These are phyloP conservation scores for Colletotrichum abscissum DNA, from an alignment of 2,329 filamentous ascomycete species.

Conservation along the genomic window DNA sequence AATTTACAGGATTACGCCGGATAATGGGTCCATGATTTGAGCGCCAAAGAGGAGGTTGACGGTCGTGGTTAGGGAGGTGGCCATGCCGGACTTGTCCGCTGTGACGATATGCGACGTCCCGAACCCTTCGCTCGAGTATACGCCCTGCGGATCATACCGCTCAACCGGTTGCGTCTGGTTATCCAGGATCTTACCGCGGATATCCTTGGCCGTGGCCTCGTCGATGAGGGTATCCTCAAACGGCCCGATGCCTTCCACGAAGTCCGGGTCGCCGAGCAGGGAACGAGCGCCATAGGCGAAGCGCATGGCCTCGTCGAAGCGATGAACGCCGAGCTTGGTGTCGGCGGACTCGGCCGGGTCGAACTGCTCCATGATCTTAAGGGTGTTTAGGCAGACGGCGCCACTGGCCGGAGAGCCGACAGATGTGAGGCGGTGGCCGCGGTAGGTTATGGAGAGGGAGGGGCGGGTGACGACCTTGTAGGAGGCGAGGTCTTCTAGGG, in stretches of 20 bases:
- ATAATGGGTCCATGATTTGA: conserved; percentile 80
- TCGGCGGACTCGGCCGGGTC: conserved; percentile 62
- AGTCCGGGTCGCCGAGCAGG: conserved; percentile 85
- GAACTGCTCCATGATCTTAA: conserved; percentile 89
- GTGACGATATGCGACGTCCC: conserved; percentile 81
- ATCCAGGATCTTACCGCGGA: conserved; percentile 78
- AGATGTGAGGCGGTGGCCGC: conserved; percentile 76
- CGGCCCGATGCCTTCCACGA: conserved; percentile 69
- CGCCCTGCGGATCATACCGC: conserved; percentile 76
- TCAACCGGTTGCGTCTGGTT: conserved; percentile 75
- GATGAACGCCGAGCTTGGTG: conserved; percentile 79
- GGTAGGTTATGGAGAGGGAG: conserved; percentile 73
- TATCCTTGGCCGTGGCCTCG: conserved; percentile 65
- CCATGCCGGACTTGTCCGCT: conserved; percentile 78
- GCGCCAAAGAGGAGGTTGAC: conserved; percentile 90
- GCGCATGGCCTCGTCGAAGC: conserved; percentile 87
- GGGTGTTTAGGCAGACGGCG: conserved; percentile 76
- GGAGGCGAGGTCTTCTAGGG: conserved; percentile 77
- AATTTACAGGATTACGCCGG: conserved; percentile 78
- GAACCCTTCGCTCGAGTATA: conserved; percentile 76
- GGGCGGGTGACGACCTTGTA: conserved; percentile 77
- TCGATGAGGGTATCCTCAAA: conserved; percentile 78
- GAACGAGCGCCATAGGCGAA: conserved; percentile 86
- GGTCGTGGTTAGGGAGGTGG: conserved; percentile 86
- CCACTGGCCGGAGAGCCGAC: conserved; percentile 83